These are phyloP conservation scores for Fusarium sp. DNA, from an alignment of 2,329 filamentous ascomycete genomes.

Conservation along the genomic window DNA sequence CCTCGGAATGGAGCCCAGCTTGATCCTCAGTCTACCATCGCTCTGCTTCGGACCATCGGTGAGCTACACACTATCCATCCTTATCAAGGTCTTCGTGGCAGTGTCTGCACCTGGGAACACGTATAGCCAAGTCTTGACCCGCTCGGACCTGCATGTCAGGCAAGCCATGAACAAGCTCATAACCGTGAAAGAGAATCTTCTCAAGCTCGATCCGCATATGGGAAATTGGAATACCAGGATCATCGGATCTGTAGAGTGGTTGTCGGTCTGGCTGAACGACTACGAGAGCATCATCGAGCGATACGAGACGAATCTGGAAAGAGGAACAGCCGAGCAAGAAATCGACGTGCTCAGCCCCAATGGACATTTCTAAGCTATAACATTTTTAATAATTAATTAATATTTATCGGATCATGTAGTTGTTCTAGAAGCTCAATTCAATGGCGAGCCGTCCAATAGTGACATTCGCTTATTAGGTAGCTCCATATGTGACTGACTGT, in stretches of 20 bases:
- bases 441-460: not conserved
- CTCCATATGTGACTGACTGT: not conserved
- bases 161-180: constrained; percentile 27
- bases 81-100: constrained; percentile 34
- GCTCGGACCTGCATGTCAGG: constrained; percentile 9
- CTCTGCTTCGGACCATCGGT: constrained; percentile 33
- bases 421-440: constrained; percentile 23
- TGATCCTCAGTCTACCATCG: constrained; percentile 21
- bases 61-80: constrained; percentile 31
- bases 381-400: not conserved
- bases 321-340: constrained; percentile 24
- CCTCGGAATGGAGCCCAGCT: constrained; percentile 9
- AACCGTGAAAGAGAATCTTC: constrained; percentile 9
- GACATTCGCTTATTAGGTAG: not conserved
- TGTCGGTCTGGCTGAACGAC: constrained; percentile 27
- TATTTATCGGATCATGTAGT: not conserved
- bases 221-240: constrained; percentile 36
- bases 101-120: constrained; percentile 32
- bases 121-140: constrained; percentile 17
- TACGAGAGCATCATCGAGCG: constrained; percentile 29
- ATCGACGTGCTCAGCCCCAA: constrained; percentile 32
- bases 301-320: constrained; percentile 33
- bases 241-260: constrained; percentile 34
- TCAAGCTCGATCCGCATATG: constrained; percentile 32
- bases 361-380: constrained; percentile 22